Conservation (phyloP, 2,329 filamentous ascomycete genomes). For the Hymenoscyphus fraxineus region DNA sequence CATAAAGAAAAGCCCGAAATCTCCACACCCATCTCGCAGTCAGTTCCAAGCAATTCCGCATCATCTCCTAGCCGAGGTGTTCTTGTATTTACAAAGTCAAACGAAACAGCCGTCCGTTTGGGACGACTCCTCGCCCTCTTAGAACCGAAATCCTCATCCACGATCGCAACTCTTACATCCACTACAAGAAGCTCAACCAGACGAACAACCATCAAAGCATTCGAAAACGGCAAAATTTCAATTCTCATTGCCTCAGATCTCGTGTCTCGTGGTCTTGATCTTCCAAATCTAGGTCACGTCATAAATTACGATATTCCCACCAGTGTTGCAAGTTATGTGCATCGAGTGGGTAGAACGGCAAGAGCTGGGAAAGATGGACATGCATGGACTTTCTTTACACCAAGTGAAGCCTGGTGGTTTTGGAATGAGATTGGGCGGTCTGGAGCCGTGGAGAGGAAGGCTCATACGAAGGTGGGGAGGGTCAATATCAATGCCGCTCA, state of each 20-base stretch:
- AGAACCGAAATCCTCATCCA: constrained; percentile 51
- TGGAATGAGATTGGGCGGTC: constrained; percentile 72
- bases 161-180: constrained; percentile 70
- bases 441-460: constrained; percentile 45
- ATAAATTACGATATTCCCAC: constrained; percentile 91
- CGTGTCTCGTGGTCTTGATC: constrained; percentile 86
- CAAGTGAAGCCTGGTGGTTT: constrained; percentile 81
- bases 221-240: constrained; percentile 58
- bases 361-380: constrained; percentile 71
- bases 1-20: constrained; percentile 7
- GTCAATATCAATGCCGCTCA: constrained; percentile 39
- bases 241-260: constrained; percentile 89
- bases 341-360: constrained; percentile 87
- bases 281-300: constrained; percentile 74
- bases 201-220: constrained; percentile 63
- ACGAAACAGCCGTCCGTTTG: constrained; percentile 83
- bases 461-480: constrained; percentile 41
- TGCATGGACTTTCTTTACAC: constrained; percentile 83
- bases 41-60: neutral
- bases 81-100: constrained; percentile 87
- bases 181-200: constrained; percentile 70
- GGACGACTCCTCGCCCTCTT: constrained; percentile 71
- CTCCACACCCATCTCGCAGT: neutral
- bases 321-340: constrained; percentile 79
- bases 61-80: constrained; percentile 39